Conservation (phyloP, 441 rosid genomes). For the Gossypium davidsonii region DNA sequence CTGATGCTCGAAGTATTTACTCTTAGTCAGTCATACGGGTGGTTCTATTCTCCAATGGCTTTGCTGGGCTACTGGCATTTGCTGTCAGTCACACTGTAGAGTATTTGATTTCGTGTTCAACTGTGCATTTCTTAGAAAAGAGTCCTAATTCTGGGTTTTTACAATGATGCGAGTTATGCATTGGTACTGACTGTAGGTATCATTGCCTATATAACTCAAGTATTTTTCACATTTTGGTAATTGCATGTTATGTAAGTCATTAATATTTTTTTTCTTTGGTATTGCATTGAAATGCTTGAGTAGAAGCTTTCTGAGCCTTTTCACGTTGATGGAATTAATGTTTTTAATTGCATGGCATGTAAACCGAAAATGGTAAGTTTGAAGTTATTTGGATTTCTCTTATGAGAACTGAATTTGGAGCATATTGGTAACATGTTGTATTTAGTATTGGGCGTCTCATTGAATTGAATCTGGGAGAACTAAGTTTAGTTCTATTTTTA, state of each 20-base stretch:
- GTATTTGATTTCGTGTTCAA: constrained; percentile 3
- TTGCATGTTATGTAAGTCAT: neutral
- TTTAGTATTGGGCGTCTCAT: neutral
- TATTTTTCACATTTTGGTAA: neutral
- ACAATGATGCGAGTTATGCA: neutral
- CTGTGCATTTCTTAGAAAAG: neutral
- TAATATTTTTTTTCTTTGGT: neutral
- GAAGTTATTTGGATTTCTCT: neutral
- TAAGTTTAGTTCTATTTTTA: neutral
- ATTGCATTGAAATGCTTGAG: constrained; percentile 6
- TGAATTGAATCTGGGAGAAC: neutral
- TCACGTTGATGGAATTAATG: constrained; percentile 2
- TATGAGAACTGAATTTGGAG: neutral
- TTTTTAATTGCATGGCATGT: neutral
- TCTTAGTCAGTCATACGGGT: neutral
- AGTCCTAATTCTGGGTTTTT: neutral
- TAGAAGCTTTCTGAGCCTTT: neutral
- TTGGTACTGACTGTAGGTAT: neutral
- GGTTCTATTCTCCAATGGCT: neutral
- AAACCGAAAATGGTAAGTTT: neutral
- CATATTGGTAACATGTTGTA: neutral
- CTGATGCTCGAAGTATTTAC: constrained; percentile 1
- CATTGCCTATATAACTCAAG: constrained; percentile 2
- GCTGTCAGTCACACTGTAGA: neutral
- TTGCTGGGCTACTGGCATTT: neutral